These are phyloP conservation scores for Pestalotiopsis sp. DNA, from an alignment of 2,329 filamentous ascomycete species.

Conservation along the genomic window DNA sequence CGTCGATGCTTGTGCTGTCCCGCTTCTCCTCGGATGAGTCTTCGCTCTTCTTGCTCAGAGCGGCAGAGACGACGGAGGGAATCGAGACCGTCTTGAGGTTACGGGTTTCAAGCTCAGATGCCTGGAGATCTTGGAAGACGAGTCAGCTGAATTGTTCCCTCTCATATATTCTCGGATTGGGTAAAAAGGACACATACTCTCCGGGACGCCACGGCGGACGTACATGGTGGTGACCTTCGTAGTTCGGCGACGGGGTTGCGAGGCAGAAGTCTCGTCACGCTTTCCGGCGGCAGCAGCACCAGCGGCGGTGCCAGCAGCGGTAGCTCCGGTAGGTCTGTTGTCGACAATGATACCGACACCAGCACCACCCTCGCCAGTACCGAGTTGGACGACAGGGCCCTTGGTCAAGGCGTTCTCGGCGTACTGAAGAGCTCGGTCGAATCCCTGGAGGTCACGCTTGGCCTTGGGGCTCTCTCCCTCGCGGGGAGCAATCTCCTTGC, in stretches of 20 bases:
- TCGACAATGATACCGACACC: conserved; percentile 43
- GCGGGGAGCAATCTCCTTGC: conserved; percentile 51
- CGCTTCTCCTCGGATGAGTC: conserved; percentile 23
- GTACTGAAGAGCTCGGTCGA: conserved; percentile 42
- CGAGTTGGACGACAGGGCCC: conserved; percentile 41
- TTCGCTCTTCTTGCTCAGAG: conserved; percentile 15
- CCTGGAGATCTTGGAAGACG: conserved; percentile 27
- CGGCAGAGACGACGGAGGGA: conserved; percentile 21
- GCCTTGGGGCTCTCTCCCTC: conserved; percentile 26
- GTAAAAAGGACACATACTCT: conserved; percentile 35
- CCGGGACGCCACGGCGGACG: conserved; percentile 44
- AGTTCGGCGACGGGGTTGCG: conserved; percentile 35
- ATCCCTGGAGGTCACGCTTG: conserved; percentile 42
- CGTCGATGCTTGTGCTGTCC: conserved; percentile 35
- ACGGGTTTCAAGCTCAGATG: conserved; percentile 27
- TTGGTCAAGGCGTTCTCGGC: conserved; percentile 41
- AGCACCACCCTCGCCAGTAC: conserved; percentile 40
- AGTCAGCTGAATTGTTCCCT: conserved; percentile 22
- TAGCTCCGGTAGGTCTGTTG: conserved; percentile 28
- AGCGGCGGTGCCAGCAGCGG: conserved; percentile 21
- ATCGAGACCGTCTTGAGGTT: conserved; percentile 21
- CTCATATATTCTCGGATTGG: not conserved
- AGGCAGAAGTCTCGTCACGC: conserved; percentile 23
- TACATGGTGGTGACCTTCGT: conserved; percentile 51
- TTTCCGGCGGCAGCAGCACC: conserved; percentile 19